Conservation (phyloP, 495 filamentous ascomycete genomes). For the Penicillium robsamsonii region DNA sequence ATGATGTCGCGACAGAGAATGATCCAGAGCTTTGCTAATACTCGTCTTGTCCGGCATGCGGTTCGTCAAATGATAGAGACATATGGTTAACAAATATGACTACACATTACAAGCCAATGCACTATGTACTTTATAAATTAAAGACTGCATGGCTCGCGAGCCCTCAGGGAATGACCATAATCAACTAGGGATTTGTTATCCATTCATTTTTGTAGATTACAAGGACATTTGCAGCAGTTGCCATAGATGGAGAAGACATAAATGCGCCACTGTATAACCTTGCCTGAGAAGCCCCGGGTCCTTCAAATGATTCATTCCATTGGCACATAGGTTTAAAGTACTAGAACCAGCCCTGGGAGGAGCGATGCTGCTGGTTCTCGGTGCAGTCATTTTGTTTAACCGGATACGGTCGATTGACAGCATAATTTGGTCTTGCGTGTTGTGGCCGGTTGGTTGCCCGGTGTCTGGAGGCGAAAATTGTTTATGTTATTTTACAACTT, state of each 20-base stretch:
- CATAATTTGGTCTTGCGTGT: neutral
- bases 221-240: neutral
- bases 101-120: slow-evolving; percentile 1
- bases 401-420: neutral
- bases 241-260: neutral
- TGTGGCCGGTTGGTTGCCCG: neutral
- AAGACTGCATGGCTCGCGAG: neutral
- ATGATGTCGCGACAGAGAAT: slow-evolving; percentile 29
- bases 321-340: neutral
- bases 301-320: slow-evolving; percentile 1
- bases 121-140: neutral
- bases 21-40: slow-evolving; percentile 12
- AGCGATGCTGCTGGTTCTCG: neutral
- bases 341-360: neutral
- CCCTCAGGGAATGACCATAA: neutral
- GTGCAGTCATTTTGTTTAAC: neutral
- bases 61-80: slow-evolving; percentile 19
- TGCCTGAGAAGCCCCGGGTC: neutral
- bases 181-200: neutral
- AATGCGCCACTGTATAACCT: neutral
- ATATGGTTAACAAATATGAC: slow-evolving; percentile 14
- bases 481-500: neutral
- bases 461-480: neutral
- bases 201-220: neutral
- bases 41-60: slow-evolving; percentile 7